phyloP scores from a whole-genome alignment of 164 flowering plant genomes.

The Magnolia sinica region DNA sequence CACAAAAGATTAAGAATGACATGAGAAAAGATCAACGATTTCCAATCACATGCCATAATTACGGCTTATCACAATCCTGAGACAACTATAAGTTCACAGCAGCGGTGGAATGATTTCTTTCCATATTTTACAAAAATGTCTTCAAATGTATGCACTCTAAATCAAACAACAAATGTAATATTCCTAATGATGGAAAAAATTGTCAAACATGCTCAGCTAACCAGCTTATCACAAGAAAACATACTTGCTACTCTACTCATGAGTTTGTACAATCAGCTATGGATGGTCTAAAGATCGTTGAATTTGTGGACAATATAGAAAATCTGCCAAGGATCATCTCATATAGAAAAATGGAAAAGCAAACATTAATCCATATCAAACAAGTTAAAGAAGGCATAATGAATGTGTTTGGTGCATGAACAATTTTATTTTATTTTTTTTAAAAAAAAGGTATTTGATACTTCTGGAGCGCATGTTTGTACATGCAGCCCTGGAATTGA shows the following conservation, averaged over 20 bases:
- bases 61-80: too few relatives aligned
- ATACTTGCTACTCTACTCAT: background rate
- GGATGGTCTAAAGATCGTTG: background rate
- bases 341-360: background rate
- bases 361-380: background rate
- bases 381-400: background rate
- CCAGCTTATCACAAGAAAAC: background rate
- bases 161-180: background rate
- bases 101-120: too few relatives aligned
- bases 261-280: background rate
- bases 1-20: too few relatives aligned
- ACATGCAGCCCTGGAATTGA: too few relatives aligned
- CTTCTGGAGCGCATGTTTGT: too few relatives aligned
- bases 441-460: background rate
- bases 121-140: too few relatives aligned
- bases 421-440: background rate
- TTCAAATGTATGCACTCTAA: too few relatives aligned
- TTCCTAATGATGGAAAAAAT: background rate
- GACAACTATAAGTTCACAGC: too few relatives aligned
- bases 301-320: too few relatives aligned
- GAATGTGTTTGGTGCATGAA: background rate
- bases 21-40: too few relatives aligned
- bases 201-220: background rate
- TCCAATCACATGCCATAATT: too few relatives aligned
- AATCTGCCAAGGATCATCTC: background rate